Percentiles rank a stretch among this genome's conserved stretches.
Conservation (phyloP, 805 yeast species). For the Candida oleophila region DNA sequence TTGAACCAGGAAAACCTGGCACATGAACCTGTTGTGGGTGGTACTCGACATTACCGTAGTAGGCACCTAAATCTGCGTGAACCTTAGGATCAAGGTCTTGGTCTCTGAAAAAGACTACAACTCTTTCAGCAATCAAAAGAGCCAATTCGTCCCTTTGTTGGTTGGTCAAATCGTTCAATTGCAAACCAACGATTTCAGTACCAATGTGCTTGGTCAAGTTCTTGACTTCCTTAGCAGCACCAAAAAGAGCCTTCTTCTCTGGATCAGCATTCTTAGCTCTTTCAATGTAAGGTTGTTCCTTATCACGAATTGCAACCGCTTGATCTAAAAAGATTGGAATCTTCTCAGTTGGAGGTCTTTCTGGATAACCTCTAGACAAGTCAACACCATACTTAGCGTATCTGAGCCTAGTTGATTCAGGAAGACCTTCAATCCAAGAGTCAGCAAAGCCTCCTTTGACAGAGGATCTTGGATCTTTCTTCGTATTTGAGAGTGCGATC, state of each 20-base stretch:
- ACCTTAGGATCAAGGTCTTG: slow-evolving; percentile 32
- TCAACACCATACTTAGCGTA: slow-evolving; percentile 24
- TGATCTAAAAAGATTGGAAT: slow-evolving; percentile 30
- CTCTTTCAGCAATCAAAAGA: slow-evolving; percentile 27
- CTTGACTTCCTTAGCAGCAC: slow-evolving; percentile 27
- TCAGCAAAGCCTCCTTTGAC: slow-evolving; percentile 9
- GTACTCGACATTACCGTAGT: slow-evolving; percentile 29
- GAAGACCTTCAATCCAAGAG: slow-evolving; percentile 18
- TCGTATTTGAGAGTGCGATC: slow-evolving; percentile 9
- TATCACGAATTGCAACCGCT: slow-evolving; percentile 23
- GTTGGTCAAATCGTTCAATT: slow-evolving; percentile 24
- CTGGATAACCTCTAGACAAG: slow-evolving; percentile 26
- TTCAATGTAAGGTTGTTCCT: slow-evolving; percentile 22
- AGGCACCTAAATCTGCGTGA: slow-evolving; percentile 26
- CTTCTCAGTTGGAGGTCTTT: slow-evolving; percentile 18
- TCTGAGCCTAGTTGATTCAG: slow-evolving; percentile 21
- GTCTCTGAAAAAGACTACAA: slow-evolving; percentile 30
- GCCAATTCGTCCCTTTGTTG: slow-evolving; percentile 30
- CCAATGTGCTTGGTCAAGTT: slow-evolving; percentile 26
- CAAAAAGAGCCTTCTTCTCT: slow-evolving; percentile 27
- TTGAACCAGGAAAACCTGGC: slow-evolving; percentile 26
- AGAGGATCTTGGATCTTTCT: slow-evolving; percentile 6
- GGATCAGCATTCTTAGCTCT: slow-evolving; percentile 30
- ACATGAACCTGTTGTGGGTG: slow-evolving; percentile 28
- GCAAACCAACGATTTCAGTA: slow-evolving; percentile 32